A percentile compares a stretch with the other conserved stretches of the same genome.
These are phyloP conservation scores for Solanum tarapatanum DNA, from an alignment of 257 asterid species.

Conservation along the genomic window DNA sequence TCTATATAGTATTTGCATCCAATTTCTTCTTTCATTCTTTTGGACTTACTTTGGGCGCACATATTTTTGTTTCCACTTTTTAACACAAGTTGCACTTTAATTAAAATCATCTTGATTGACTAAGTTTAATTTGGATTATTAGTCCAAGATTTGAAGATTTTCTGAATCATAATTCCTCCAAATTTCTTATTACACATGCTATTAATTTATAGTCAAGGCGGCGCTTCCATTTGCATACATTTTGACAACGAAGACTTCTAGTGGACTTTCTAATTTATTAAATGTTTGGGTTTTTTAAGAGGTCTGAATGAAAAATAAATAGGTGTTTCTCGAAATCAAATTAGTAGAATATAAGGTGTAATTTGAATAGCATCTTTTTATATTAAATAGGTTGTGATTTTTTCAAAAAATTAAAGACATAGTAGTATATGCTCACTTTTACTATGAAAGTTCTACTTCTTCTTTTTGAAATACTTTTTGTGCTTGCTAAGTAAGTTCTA, in stretches of 20 bases:
- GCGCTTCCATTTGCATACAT: neutral
- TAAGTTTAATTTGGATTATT: neutral
- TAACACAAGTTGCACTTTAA: neutral
- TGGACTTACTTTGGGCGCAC: neutral
- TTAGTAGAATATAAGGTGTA: neutral
- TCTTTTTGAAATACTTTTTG: neutral
- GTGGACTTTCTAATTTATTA: neutral
- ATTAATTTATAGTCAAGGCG: neutral
- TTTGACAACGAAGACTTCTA: neutral
- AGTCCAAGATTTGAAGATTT: neutral
- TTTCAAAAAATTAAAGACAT: rapidly evolving
- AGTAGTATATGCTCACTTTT: neutral
- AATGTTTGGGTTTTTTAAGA: neutral
- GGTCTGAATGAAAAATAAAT: too few species aligned
- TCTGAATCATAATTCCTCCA: neutral
- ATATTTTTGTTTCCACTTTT: neutral
- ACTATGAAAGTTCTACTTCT: neutral
- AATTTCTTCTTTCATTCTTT: neutral
- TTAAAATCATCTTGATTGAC: neutral
- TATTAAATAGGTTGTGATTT: neutral
- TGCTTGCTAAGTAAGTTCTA: neutral
- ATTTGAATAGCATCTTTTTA: neutral
- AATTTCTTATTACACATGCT: neutral
- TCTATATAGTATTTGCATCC: neutral
- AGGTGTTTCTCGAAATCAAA: too few species aligned